A percentile compares a stretch with the other conserved stretches of the same genome.
Conservation (phyloP, 345 rosid genomes). For the Citrus reticulata region DNA sequence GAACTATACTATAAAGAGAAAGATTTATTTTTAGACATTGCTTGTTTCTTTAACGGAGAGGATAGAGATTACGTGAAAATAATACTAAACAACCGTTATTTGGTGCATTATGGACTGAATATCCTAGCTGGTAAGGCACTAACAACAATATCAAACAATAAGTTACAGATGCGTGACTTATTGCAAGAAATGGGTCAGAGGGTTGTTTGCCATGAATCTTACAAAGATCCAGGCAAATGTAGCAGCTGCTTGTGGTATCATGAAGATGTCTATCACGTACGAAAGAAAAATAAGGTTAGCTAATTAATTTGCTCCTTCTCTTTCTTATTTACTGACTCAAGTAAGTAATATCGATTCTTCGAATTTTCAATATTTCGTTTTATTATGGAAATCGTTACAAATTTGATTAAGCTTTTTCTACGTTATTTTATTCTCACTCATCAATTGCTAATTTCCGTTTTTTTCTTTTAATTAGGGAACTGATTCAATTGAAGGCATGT, state of each 20-base stretch:
- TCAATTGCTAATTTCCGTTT: background rate
- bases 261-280: conserved; percentile 18
- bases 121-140: conserved; percentile 29
- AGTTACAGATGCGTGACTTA: conserved; percentile 32
- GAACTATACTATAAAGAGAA: conserved; percentile 8
- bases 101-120: background rate
- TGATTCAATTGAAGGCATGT: background rate
- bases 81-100: conserved; percentile 13
- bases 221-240: conserved; percentile 18
- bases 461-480: background rate
- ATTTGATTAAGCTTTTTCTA: too few relatives aligned
- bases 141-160: conserved; percentile 12
- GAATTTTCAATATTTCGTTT: too few relatives aligned
- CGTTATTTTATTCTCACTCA: background rate
- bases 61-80: conserved; percentile 9
- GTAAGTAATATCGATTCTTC: too few relatives aligned
- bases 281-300: conserved; percentile 10
- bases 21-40: conserved; percentile 39
- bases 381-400: too few relatives aligned
- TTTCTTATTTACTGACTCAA: too few relatives aligned
- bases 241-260: conserved; percentile 11
- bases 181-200: conserved; percentile 38
- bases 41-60: conserved; percentile 37
- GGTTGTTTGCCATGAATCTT: conserved; percentile 18
- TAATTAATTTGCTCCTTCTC: background rate